Evolutionary conservation across 2,329 filamentous ascomycete species (phyloP).

Genomic region (Fusarium subglutinans): DNA sequence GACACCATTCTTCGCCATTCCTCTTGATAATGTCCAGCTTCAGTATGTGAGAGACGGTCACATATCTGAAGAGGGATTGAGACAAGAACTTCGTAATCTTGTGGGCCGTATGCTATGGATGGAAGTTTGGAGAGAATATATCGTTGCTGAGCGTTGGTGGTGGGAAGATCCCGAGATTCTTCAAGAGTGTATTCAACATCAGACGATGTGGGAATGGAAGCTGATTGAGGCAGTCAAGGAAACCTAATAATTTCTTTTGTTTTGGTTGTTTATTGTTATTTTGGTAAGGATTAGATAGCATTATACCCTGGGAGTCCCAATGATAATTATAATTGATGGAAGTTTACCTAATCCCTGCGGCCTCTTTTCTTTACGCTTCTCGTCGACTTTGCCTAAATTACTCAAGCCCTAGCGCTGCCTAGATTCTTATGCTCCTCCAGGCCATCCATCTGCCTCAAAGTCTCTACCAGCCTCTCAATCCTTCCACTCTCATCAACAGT

Average conservation of each 20-base stretch:
- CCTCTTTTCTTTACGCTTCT: neutral
- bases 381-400: rapidly evolving
- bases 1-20: conserved; percentile 56
- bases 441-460: neutral
- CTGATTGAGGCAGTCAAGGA: conserved; percentile 64
- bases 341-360: rapidly evolving
- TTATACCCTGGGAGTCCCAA: conserved; percentile 14
- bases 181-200: conserved; percentile 61
- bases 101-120: conserved; percentile 68
- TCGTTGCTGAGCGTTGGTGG: conserved; percentile 64
- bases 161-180: conserved; percentile 66
- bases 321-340: neutral
- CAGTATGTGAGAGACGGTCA: conserved; percentile 31
- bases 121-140: conserved; percentile 66
- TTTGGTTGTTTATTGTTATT: neutral
- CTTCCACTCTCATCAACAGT: neutral
- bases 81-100: conserved; percentile 59
- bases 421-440: neutral
- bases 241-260: neutral
- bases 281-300: neutral
- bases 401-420: neutral
- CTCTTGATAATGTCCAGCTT: conserved; percentile 30
- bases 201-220: conserved; percentile 67
- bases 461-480: neutral
- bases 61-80: conserved; percentile 44